Base-by-base conservation (phyloP, 2,329 filamentous ascomycete species). In the Sclerotinia nivalis region DNA sequence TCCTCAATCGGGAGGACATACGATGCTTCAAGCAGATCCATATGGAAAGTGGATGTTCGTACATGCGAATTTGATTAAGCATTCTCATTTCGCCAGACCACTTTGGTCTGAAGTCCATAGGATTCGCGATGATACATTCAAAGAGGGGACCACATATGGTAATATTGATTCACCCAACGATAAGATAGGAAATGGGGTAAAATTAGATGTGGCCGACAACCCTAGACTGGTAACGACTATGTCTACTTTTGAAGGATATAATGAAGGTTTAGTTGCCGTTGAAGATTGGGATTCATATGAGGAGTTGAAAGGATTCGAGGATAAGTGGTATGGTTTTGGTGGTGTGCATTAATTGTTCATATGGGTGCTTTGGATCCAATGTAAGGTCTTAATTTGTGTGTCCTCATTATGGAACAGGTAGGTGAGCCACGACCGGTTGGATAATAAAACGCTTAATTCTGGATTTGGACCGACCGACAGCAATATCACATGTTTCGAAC, bases 1-100 rank as follows among this genome's bases (percentile, higher is more conserved):
- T 20, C n/a, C 25, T 2, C 47, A 49, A 31, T 70, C 66, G 4
- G 72, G 73, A 31, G 73, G 73, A n/a, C 73, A 74, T 65, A 73
- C 73, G 0, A 73, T 74, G 72, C 67, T 73, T 13, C 73, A 74
- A 25, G 70, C 72, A 49, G 72, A 73, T 22, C 68, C 66, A 22
- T 69, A 71, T 20, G 73, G 73, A 34, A 69, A 65, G 40, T 73
- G 72, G 72, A 59, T 72, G 69, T 74, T 74, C 54, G 72, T 74
- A n/a, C 73, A 74, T 70, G 73, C 72, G 47, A 73, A 73, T 70
- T 28, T 74, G 68, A 71, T 74, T 5, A 74, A 74, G 45, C 72
- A 74, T 71, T 62, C 61, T 6, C 20, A 55, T 6, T 74, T 74
- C 18, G 1, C 15, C 0, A 60, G 55, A 20, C 73, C 73, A 7